Conservation (phyloP, 2,329 filamentous ascomycete genomes). For the Colletotrichum truncatum region DNA sequence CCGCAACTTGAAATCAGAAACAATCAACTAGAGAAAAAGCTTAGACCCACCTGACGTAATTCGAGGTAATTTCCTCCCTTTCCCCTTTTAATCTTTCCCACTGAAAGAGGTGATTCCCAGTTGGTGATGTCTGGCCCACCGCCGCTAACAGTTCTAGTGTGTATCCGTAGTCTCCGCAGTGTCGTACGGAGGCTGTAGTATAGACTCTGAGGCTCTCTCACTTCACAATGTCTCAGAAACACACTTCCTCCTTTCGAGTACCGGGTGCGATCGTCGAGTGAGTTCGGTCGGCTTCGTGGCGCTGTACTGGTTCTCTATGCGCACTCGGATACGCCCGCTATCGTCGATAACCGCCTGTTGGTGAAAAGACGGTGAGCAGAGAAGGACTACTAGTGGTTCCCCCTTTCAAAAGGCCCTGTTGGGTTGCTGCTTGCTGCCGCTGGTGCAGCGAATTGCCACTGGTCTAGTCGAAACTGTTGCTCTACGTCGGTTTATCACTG, state of each 20-base stretch:
- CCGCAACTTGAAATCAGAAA: slow-evolving; percentile 5
- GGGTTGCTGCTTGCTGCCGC: slow-evolving; percentile 12
- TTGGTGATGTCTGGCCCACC: neutral
- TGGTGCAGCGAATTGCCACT: neutral
- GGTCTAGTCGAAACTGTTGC: neutral
- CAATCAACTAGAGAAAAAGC: slow-evolving; percentile 5
- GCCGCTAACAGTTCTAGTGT: neutral
- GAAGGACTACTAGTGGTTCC: neutral
- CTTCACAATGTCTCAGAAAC: no score
- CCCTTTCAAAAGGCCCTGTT: neutral
- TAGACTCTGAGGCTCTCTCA: neutral
- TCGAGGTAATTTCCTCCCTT: slow-evolving; percentile 11
- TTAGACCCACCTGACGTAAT: slow-evolving; percentile 28
- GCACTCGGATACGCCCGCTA: neutral
- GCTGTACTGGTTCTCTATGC: neutral
- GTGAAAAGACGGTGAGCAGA: slow-evolving; percentile 27
- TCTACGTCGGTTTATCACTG: neutral
- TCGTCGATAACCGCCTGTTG: neutral
- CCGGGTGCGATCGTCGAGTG: no score
- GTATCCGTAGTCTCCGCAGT: neutral
- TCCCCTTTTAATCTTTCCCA: neutral
- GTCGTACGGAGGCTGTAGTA: neutral
- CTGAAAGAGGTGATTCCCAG: neutral
- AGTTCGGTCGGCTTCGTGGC: neutral
- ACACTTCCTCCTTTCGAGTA: no score